A percentile compares a stretch with the other conserved stretches of the same genome.
phyloP scores from a whole-genome alignment of 768 basidiomycete genomes.

The Ramaria sp. region DNA sequence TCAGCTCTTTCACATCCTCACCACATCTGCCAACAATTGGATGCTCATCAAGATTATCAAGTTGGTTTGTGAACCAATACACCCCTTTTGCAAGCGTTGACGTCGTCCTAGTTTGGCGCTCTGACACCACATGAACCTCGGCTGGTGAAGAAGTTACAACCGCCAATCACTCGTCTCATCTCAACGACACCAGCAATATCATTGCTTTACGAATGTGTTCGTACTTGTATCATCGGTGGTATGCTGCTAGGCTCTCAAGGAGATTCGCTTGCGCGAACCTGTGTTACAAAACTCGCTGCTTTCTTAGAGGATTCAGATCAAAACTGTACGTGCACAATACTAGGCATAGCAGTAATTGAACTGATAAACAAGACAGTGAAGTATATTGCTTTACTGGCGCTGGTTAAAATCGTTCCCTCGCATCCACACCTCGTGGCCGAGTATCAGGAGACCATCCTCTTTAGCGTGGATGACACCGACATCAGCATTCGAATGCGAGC shows the following conservation, averaged over 20 bases:
- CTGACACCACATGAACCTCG: conserved; percentile 88
- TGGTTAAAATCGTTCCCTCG: conserved; percentile 91
- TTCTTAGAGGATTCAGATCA: conserved; percentile 93
- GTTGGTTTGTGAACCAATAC: conserved; percentile 42
- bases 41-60: conserved; percentile 99
- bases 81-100: neutral
- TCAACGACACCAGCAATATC: conserved; percentile 94
- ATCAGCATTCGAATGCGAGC: conserved; percentile 95
- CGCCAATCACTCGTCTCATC: conserved; percentile 91
- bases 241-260: conserved; percentile 81
- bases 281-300: conserved; percentile 86
- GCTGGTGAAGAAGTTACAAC: conserved; percentile 86
- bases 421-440: conserved; percentile 84
- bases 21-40: conserved; percentile 96
- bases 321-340: conserved; percentile 54
- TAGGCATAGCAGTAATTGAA: neutral
- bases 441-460: conserved; percentile 84
- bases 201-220: conserved; percentile 93
- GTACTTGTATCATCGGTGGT: conserved; percentile 94
- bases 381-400: conserved; percentile 89
- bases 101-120: conserved; percentile 66
- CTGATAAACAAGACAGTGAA: conserved; percentile 52
- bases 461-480: conserved; percentile 86
- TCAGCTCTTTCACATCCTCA: conserved; percentile 84
- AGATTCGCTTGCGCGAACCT: conserved; percentile 69